Evolutionary conservation across 768 basidiomycete genomes (phyloP).

Genomic region (Rhodotorula sphaerocarpa): DNA sequence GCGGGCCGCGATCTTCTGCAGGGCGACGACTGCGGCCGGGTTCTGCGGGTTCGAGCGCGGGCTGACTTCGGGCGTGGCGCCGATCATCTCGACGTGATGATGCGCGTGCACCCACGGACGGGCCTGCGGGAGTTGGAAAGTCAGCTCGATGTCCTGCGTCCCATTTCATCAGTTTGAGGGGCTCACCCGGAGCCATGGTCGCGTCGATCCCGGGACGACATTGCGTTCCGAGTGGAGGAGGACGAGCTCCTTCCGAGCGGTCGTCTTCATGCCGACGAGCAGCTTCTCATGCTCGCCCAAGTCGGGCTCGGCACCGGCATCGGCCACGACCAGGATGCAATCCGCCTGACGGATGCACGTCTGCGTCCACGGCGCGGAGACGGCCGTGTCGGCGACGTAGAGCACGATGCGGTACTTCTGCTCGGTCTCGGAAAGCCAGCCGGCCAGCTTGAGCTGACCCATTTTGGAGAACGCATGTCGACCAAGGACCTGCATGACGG

Average conservation of each 20-base stretch:
- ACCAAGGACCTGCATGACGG: conserved; percentile 82
- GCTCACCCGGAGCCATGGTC: conserved; percentile 85
- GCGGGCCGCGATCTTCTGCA: conserved; percentile 85
- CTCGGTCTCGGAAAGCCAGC: conserved; percentile 88
- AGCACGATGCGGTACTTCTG: conserved; percentile 86
- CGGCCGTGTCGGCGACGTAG: conserved; percentile 91
- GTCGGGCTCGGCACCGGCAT: conserved; percentile 76
- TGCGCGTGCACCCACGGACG: conserved; percentile 96
- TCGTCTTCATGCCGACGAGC: conserved; percentile 89
- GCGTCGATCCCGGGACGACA: conserved; percentile 79
- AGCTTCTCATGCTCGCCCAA: conserved; percentile 92
- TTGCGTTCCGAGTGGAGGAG: conserved; percentile 84
- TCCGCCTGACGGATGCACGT: conserved; percentile 97
- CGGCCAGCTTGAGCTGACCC: conserved; percentile 89
- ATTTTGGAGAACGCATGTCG: conserved; percentile 90
- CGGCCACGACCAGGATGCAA: conserved; percentile 84
- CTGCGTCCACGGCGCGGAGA: conserved; percentile 93
- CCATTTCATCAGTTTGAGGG: too few relatives aligned
- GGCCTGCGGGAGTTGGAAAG: conserved; percentile 49
- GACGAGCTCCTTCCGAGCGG: conserved; percentile 93
- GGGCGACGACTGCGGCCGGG: conserved; percentile 51
- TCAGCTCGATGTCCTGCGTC: too few relatives aligned
- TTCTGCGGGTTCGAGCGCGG: conserved; percentile 49
- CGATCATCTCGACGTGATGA: conserved; percentile 70
- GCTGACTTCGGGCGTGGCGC: conserved; percentile 54